Percentiles rank a stretch among this genome's conserved stretches.
These are phyloP conservation scores for Leptodontidium sp. DNA, from an alignment of 2,329 filamentous ascomycete genomes.

Conservation along the genomic window DNA sequence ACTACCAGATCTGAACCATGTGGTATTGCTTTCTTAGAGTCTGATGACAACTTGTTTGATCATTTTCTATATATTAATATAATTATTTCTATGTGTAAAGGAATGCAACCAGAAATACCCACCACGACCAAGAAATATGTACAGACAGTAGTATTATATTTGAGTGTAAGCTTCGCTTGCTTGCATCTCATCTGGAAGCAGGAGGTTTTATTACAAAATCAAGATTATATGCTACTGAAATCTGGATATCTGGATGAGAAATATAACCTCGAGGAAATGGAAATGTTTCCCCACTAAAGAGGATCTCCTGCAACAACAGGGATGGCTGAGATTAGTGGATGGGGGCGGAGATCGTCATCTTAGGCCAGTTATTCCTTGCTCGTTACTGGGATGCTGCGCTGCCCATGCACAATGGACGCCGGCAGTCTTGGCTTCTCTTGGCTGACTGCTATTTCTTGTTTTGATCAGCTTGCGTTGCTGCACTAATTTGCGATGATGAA, in stretches of 20 bases:
- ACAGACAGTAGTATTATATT: background rate
- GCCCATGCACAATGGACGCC: background rate
- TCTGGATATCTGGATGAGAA: background rate
- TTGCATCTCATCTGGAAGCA: background rate
- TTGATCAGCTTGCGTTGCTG: constrained; percentile 6
- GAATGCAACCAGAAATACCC: background rate
- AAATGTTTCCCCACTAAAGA: background rate
- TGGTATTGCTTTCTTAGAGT: background rate
- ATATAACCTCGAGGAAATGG: background rate
- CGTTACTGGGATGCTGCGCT: background rate
- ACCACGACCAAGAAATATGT: background rate
- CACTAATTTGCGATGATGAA: constrained; percentile 14
- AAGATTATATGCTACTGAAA: background rate
- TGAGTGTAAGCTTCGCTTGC: background rate
- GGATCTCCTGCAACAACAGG: constrained; percentile 5
- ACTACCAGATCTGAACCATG: background rate
- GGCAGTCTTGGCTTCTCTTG: constrained; percentile 20
- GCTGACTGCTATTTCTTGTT: constrained; percentile 20
- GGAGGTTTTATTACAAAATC: background rate
- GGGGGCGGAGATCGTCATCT: constrained; percentile 14
- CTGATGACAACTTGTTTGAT: background rate
- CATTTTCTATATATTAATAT: background rate
- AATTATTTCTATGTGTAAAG: background rate
- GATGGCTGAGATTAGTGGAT: background rate
- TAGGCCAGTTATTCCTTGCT: constrained; percentile 12